Conservation (phyloP, 2,329 filamentous ascomycete species). For the Xylariaceae sp. region DNA sequence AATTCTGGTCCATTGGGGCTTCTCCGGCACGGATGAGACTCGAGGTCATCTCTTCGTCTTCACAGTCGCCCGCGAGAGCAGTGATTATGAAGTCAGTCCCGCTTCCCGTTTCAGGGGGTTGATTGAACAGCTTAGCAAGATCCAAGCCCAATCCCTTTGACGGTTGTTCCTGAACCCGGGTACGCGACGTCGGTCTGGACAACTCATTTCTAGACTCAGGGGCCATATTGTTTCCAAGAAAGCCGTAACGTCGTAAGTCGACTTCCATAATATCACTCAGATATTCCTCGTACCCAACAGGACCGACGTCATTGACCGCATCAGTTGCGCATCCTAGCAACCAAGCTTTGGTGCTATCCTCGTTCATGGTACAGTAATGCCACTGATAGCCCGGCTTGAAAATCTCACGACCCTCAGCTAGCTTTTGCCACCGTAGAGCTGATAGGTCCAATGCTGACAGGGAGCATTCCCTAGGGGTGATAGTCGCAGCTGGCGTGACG, state of each 20-base stretch:
- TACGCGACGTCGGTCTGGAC: constrained; percentile 51
- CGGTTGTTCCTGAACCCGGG: constrained; percentile 53
- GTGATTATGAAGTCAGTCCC: constrained; percentile 92
- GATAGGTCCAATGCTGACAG: constrained; percentile 86
- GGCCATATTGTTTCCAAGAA: constrained; percentile 77
- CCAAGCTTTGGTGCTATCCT: constrained; percentile 95
- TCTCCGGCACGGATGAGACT: constrained; percentile 52
- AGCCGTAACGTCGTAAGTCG: constrained; percentile 87
- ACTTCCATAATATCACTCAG: constrained; percentile 93
- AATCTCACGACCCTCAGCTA: constrained; percentile 91
- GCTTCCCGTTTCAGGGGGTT: constrained; percentile 79
- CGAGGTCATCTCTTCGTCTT: constrained; percentile 66
- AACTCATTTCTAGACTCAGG: constrained; percentile 56
- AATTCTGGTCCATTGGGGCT: constrained; percentile 49
- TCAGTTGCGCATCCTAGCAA: constrained; percentile 90
- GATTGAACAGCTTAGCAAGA: constrained; percentile 83
- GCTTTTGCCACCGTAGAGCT: constrained; percentile 87
- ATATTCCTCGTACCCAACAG: constrained; percentile 82
- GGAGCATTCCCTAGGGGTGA: constrained; percentile 84
- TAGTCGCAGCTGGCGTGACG: constrained; percentile 87
- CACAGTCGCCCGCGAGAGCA: constrained; percentile 76
- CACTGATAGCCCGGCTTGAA: constrained; percentile 92
- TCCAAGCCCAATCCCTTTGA: constrained; percentile 79
- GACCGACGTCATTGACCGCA: constrained; percentile 64
- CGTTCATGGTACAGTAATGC: constrained; percentile 97